Evolutionary conservation across 2,329 filamentous ascomycete genomes (phyloP).

Genomic region (Monosporascus sp.): DNA sequence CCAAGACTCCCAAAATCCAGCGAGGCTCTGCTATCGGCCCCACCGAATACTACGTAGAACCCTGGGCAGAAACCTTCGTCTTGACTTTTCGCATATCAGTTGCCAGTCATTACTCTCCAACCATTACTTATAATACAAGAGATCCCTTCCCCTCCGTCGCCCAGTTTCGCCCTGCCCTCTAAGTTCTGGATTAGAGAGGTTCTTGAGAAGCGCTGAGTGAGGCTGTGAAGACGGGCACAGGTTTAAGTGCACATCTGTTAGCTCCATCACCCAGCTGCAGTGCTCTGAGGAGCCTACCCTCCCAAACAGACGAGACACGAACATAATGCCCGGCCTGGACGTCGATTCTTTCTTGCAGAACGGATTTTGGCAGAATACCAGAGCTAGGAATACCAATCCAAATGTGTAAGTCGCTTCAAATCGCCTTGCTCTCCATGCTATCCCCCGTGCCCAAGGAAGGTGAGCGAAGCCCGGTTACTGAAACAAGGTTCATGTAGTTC

Average conservation of each 20-base stretch:
- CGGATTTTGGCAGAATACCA: conserved; percentile 27
- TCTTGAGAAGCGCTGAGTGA: conserved; percentile 5
- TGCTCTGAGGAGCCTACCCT: conserved; percentile 14
- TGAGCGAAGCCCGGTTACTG: conserved; percentile 8
- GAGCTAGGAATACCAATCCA: conserved; percentile 19
- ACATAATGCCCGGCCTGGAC: conserved; percentile 21
- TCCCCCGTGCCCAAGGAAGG: background rate
- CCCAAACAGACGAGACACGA: conserved; percentile 10
- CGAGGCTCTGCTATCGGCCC: background rate
- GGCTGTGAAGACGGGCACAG: conserved; percentile 16
- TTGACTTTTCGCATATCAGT: background rate
- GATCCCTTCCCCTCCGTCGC: background rate
- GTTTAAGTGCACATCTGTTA: conserved; percentile 11
- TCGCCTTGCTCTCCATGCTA: conserved; percentile 1
- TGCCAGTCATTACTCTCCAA: background rate
- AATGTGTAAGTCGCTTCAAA: conserved; percentile 18
- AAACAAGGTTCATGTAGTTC: conserved; percentile 13
- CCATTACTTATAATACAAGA: background rate
- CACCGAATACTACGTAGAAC: background rate
- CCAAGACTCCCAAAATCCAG: background rate
- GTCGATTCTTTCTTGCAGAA: conserved; percentile 23
- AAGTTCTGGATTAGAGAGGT: background rate
- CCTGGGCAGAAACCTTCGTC: background rate
- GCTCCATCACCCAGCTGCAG: conserved; percentile 12
- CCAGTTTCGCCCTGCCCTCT: background rate